Percentiles rank a stretch among this genome's conserved stretches.
Evolutionary conservation across 2,329 filamentous ascomycete species (phyloP).

Genomic region (Fusarium sororula): DNA sequence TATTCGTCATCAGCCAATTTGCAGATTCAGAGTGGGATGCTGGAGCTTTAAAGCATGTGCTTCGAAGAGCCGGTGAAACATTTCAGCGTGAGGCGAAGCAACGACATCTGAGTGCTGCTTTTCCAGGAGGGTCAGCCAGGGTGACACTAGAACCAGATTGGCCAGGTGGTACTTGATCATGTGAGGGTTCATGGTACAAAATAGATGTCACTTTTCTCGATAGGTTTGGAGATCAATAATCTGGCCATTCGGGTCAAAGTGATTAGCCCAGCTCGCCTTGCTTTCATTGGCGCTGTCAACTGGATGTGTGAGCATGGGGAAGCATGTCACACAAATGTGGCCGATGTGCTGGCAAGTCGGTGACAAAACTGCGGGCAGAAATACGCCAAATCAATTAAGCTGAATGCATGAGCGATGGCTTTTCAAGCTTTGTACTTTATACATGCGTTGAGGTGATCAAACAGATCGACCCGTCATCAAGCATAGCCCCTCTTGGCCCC

Average conservation of each 20-base stretch:
- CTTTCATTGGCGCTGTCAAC: rapidly evolving
- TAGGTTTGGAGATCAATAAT: background rate
- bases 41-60: no score
- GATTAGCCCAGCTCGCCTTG: background rate
- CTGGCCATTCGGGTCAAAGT: rapidly evolving
- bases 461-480: rapidly evolving
- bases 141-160: rapidly evolving
- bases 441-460: background rate
- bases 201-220: background rate
- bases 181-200: rapidly evolving
- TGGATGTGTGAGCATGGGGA: rapidly evolving
- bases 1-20: no score
- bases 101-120: no score
- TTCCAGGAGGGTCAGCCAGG: no score
- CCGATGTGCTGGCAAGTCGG: background rate
- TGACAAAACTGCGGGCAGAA: rapidly evolving
- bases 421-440: rapidly evolving
- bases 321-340: background rate
- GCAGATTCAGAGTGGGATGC: no score
- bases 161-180: rapidly evolving
- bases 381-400: rapidly evolving
- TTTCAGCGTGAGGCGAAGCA: no score
- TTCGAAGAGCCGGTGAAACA: no score
- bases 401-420: rapidly evolving
- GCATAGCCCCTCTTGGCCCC: rapidly evolving